Evolutionary conservation across 768 basidiomycete genomes (phyloP), one percentile per base, ranked within the genome.

Genomic region (Leccinum fibrillosum): DNA sequence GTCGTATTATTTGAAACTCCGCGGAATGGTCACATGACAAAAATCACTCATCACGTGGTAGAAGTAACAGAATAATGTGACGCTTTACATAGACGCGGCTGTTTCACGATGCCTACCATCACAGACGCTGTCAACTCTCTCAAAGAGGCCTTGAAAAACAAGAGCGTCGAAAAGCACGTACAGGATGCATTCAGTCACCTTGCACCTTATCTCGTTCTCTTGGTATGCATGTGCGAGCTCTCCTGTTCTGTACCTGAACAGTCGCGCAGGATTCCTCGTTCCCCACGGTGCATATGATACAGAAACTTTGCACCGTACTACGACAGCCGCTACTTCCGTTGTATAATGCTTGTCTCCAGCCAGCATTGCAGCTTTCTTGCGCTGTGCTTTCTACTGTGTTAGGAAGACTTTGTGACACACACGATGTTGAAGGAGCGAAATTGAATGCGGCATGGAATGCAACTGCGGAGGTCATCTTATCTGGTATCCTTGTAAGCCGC

Each of bases 401-500:
- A 42, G 72, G 74, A 19, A 80, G 77, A 53, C 61, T 81, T 23
- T 57, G 69, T 15, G 59, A 73, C n/a, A 61, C 69, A 32, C 48
- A 68, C 32, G 61, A 63, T 47, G 13, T 49, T 11, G 54, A 54
- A 32, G 63, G 74, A 48, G 59, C 64, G 25, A 62, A 53, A 9
- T 57, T 69, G 53, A 63, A 66, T 45, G 58, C 51, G 5, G 57
- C 66, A 3, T 86, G 85, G 84, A 81, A 84, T 66, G 60, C 56
- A 12, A 70, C 79, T 11, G 76, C 79, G 34, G 63, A 76, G 28
- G 73, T 78, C 10, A 58, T 85, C n/a, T 63, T 87, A 21, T 82
- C 85, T 4, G 84, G 85, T 3, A 59, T 84, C 34, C 65, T 83
- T 58, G 82, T 83, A 62, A 62, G 76, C 61, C 26, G 42, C 35